Conservation (phyloP, 2,329 filamentous ascomycete species). For the Alternaria sp. region DNA sequence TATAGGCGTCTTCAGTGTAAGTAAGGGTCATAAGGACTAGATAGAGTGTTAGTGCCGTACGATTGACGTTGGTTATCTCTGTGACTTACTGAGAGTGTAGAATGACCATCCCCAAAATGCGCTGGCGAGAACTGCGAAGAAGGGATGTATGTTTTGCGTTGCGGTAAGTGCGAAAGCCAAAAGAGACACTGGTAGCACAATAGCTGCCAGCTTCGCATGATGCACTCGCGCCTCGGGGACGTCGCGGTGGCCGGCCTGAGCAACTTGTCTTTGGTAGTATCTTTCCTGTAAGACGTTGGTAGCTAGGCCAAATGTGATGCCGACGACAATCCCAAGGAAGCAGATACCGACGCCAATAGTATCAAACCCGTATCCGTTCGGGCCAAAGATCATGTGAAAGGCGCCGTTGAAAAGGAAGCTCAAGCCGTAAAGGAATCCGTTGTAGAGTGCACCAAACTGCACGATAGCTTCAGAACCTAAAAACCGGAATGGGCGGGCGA, state of each 20-base stretch:
- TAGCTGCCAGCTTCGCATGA: constrained; percentile 49
- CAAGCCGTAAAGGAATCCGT: constrained; percentile 58
- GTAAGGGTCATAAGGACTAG: constrained; percentile 56
- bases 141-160: constrained; percentile 33
- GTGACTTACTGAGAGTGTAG: constrained; percentile 52
- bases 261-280: constrained; percentile 50
- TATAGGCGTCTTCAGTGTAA: constrained; percentile 59
- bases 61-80: background rate
- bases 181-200: constrained; percentile 45
- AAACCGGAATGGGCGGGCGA: constrained; percentile 57
- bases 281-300: constrained; percentile 56
- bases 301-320: constrained; percentile 53
- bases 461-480: constrained; percentile 57
- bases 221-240: constrained; percentile 54
- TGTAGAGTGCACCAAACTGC: constrained; percentile 57
- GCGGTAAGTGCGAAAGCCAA: constrained; percentile 48
- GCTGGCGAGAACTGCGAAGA: constrained; percentile 58
- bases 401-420: constrained; percentile 60
- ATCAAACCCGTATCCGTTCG: constrained; percentile 51
- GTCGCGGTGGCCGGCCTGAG: constrained; percentile 39
- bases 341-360: constrained; percentile 50
- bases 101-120: constrained; percentile 60
- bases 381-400: constrained; percentile 58
- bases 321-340: constrained; percentile 51
- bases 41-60: background rate